Conservation (phyloP, 371 early-diverging fungal species). For the Syncephalis plumigaleata region DNA sequence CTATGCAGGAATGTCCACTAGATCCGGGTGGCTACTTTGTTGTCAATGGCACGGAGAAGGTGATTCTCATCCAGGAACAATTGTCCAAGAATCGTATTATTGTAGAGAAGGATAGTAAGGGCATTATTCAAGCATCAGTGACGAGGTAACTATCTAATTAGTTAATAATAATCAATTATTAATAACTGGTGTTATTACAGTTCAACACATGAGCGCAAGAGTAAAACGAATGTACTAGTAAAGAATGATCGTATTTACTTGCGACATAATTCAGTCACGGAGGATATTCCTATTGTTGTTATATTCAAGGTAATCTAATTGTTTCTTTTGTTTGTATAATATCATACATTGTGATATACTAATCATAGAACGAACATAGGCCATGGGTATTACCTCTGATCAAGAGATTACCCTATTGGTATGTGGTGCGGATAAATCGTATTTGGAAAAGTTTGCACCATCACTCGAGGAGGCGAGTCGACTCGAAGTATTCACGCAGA, state of each 20-base stretch:
- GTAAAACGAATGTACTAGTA: constrained; percentile 81
- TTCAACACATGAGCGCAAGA: constrained; percentile 95
- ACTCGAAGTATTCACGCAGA: constrained; percentile 65
- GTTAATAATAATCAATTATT: not conserved
- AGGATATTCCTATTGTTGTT: constrained; percentile 87
- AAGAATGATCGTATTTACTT: constrained; percentile 73
- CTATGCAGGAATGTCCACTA: constrained; percentile 91
- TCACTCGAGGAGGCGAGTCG: constrained; percentile 79
- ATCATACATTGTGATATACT: not conserved
- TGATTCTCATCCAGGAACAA: constrained; percentile 99
- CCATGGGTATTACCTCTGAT: constrained; percentile 92
- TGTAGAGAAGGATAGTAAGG: constrained; percentile 85
- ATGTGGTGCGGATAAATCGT: constrained; percentile 69
- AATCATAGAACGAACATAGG: constrained; percentile 26
- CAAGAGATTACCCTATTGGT: constrained; percentile 92
- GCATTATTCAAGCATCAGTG: constrained; percentile 68
- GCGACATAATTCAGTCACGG: constrained; percentile 87
- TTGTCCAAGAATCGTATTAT: constrained; percentile 99
- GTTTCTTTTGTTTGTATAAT: not conserved
- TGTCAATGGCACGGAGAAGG: constrained; percentile 97
- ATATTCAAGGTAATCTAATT: constrained; percentile 40
- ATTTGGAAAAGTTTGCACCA: constrained; percentile 71
- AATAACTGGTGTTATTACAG: constrained; percentile 15
- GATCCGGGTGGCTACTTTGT: constrained; percentile 99
- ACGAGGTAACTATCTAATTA: constrained; percentile 25